phyloP scores from a whole-genome alignment of 805 yeast genomes.

The Saccharomyces jurei region DNA sequence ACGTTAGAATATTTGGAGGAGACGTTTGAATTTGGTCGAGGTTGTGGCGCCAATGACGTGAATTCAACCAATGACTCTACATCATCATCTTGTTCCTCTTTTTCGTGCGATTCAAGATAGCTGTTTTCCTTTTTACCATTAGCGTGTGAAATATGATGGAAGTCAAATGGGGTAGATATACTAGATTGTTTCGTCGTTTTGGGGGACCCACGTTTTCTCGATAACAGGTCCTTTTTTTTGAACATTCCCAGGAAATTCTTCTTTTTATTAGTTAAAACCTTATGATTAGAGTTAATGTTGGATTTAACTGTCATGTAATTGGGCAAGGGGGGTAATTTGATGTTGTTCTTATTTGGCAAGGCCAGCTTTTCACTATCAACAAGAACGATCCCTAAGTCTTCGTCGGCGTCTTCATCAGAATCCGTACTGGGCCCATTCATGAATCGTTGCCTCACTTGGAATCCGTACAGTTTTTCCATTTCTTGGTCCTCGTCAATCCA shows the following conservation, averaged over 20 bases:
- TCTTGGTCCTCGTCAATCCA: constrained; percentile 37
- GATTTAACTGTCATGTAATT: not conserved
- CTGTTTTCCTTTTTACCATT: constrained; percentile 19
- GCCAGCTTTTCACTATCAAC: constrained; percentile 32
- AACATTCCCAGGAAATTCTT: constrained; percentile 25
- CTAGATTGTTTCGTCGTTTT: not conserved
- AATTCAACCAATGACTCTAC: not conserved
- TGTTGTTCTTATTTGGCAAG: constrained; percentile 28
- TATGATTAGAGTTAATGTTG: not conserved
- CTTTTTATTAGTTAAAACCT: constrained; percentile 10
- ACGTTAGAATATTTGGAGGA: not conserved
- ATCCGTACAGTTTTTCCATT: constrained; percentile 29
- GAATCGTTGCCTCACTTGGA: constrained; percentile 22
- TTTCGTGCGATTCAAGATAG: not conserved
- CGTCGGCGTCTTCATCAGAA: constrained; percentile 16
- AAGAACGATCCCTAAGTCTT: constrained; percentile 26
- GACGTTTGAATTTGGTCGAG: not conserved
- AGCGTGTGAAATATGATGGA: constrained; percentile 36
- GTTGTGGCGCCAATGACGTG: not conserved
- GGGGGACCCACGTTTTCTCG: constrained; percentile 7
- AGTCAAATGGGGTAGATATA: constrained; percentile 34
- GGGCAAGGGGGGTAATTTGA: constrained; percentile 32
- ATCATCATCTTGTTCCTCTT: constrained; percentile 5
- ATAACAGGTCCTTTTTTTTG: constrained; percentile 14
- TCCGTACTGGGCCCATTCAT: constrained; percentile 11